Evolutionary conservation across 306 rosid species (phyloP).

Genomic region (Myrica gale): DNA sequence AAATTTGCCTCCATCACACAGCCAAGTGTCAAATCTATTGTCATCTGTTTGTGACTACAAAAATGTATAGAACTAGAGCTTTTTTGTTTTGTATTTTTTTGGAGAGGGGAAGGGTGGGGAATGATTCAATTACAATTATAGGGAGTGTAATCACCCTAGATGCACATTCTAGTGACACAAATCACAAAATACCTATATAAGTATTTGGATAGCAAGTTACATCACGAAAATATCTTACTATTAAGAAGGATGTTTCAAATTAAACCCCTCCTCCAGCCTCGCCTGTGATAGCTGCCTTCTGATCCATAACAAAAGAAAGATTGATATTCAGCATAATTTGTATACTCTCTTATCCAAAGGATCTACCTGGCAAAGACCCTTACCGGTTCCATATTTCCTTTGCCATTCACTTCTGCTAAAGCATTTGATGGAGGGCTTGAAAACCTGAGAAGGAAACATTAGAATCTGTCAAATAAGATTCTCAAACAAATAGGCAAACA

Average conservation of each 20-base stretch:
- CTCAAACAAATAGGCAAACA: background rate
- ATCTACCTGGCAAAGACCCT: slow-evolving; percentile 21
- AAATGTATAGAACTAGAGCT: background rate
- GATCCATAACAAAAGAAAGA: slow-evolving; percentile 29
- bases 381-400: slow-evolving; percentile 61
- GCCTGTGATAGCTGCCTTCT: slow-evolving; percentile 61
- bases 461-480: background rate
- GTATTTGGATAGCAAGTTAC: background rate
- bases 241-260: slow-evolving; percentile 30
- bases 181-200: background rate
- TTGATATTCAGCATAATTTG: slow-evolving; percentile 21
- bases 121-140: too few species aligned
- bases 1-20: background rate
- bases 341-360: background rate
- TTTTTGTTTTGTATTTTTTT: too few species aligned
- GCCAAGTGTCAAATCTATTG: background rate
- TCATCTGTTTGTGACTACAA: background rate
- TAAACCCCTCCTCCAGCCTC: slow-evolving; percentile 68
- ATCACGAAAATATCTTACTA: slow-evolving; percentile 50
- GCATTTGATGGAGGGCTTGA: slow-evolving; percentile 44
- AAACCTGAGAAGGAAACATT: slow-evolving; percentile 49
- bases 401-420: slow-evolving; percentile 47
- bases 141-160: background rate
- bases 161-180: background rate
- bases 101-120: too few species aligned